Percentiles rank a stretch among this genome's conserved stretches.
phyloP scores from a whole-genome alignment of 225 moss, liverwort and hornwort species.

The Anthoceros angustus region DNA sequence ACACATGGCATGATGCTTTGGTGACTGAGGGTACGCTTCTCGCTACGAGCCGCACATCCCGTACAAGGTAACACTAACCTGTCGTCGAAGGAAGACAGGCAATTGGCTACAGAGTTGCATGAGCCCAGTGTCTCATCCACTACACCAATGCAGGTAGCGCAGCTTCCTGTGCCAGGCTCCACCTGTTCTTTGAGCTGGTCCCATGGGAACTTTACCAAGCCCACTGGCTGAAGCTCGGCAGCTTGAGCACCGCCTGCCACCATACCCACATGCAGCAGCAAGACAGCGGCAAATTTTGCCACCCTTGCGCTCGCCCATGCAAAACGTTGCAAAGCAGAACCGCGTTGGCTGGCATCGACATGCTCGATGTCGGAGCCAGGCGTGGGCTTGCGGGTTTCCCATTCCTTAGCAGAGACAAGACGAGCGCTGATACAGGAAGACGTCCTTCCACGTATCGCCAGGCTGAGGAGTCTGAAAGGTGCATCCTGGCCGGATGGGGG shows the following conservation, averaged over 20 bases:
- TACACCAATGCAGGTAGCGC: slow-evolving; percentile 81
- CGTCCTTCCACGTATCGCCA: too few relatives aligned
- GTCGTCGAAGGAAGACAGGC: slow-evolving; percentile 86
- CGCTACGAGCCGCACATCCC: not conserved
- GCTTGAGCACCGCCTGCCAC: slow-evolving; percentile 5
- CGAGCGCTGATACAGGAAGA: too few relatives aligned
- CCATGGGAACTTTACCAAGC: slow-evolving; percentile 19
- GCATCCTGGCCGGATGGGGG: too few relatives aligned
- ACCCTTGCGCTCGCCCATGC: not conserved
- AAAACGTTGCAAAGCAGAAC: not conserved
- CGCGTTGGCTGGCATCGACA: too few relatives aligned
- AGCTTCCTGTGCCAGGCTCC: slow-evolving; percentile 37
- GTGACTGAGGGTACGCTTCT: not conserved
- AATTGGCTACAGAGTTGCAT: slow-evolving; percentile 54
- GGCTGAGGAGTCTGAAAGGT: too few relatives aligned
- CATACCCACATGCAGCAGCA: not conserved
- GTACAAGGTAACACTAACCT: slow-evolving; percentile 20
- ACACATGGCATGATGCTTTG: not conserved
- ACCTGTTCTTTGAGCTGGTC: slow-evolving; percentile 8
- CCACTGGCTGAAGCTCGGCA: slow-evolving; percentile 7
- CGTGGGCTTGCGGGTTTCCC: too few relatives aligned
- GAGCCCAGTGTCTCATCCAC: slow-evolving; percentile 81
- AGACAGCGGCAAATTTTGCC: not conserved
- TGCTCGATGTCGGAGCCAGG: too few relatives aligned
- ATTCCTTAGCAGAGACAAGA: too few relatives aligned